These are phyloP conservation scores for Athelia psychrophila DNA, from an alignment of 1,284 basidiomycete genomes.

Conservation along the genomic window DNA sequence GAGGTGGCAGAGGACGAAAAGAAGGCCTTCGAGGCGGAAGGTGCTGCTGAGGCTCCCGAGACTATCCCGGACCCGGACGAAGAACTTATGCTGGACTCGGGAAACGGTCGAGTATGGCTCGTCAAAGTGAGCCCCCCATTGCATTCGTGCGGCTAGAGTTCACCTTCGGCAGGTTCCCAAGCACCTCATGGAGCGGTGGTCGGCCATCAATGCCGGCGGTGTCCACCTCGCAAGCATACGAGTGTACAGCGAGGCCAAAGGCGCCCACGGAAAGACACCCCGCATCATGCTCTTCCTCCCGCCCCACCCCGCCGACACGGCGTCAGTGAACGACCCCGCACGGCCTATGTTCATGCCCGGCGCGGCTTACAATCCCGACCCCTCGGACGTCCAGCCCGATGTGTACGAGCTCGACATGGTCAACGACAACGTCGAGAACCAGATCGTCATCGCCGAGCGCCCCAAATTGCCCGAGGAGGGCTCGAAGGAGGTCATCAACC, in stretches of 20 bases:
- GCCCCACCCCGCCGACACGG: constrained; percentile 41
- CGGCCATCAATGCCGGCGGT: constrained; percentile 56
- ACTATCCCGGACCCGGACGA: constrained; percentile 74
- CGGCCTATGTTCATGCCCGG: constrained; percentile 24
- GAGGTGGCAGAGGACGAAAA: constrained; percentile 60
- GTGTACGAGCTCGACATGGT: constrained; percentile 78
- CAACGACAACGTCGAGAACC: constrained; percentile 72
- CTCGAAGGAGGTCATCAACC: constrained; percentile 33
- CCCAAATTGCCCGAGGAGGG: constrained; percentile 54
- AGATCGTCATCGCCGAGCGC: constrained; percentile 73
- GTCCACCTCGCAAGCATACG: constrained; percentile 72
- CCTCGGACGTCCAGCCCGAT: constrained; percentile 47
- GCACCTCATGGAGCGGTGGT: constrained; percentile 70
- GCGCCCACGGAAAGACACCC: constrained; percentile 45
- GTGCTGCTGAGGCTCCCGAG: constrained; percentile 50
- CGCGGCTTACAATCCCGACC: constrained; percentile 36
- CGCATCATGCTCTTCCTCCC: constrained; percentile 70
- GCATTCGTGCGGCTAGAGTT: not conserved
- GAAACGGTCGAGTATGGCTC: constrained; percentile 72
- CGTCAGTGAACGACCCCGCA: constrained; percentile 14
- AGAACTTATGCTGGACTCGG: constrained; percentile 67
- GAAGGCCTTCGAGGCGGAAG: constrained; percentile 62
- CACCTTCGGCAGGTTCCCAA: constrained; percentile 53
- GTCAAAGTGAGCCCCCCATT: constrained; percentile 55
- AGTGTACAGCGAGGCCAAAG: constrained; percentile 54